Base-by-base conservation (phyloP, 2,329 filamentous ascomycete genomes). In the Dothidotthia symphoricarpi region DNA sequence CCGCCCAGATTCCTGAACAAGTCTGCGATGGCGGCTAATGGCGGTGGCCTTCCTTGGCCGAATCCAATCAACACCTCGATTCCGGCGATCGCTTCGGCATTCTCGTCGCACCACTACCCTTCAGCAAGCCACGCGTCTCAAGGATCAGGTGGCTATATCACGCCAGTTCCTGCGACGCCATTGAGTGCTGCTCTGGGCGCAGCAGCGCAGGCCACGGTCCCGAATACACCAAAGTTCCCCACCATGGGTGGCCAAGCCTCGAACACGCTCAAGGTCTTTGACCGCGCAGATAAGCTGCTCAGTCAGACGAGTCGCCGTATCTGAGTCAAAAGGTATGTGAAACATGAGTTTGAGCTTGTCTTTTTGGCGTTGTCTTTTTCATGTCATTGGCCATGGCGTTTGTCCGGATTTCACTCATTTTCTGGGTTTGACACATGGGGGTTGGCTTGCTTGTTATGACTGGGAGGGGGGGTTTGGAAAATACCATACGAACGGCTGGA, bases 161-260 rank as follows among this genome's bases (percentile, higher is more conserved):
- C 77, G 8, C 74, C 78, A 9, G 69, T 89, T 25, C 89, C 90
- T 7, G 88, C 93, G 57, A 96, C 90, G 1, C 90, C 91, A 6
- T 78, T 95, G 45, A 93, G 87, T 54, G 90, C 89, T 12, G 90
- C 90, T 1, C 75, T 96, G 4, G 91, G 90, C 0, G 88, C 90
- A 5, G 90, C 90, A 14, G 87, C 89, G 37, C 89, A 95, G 67
- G 89, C 90, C 1, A 96, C 88, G 0, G 83, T 95, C 9, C 86
- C 88, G 3, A 86, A 87, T 34, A 66, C 61, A 11, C 63, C 61
- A 16, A 58, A 57, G 24, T 51, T 57, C 17, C 46, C 47, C 17
- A 46, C 51, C 3, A 22, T 9, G 19, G 19, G 19, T 9, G 22
- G 41, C 14, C 53, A 53, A 10, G 45, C 47, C 4, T 54, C 55